Evolutionary conservation across 306 rosid species (phyloP).

Genomic region (Gleditsia sinensis): DNA sequence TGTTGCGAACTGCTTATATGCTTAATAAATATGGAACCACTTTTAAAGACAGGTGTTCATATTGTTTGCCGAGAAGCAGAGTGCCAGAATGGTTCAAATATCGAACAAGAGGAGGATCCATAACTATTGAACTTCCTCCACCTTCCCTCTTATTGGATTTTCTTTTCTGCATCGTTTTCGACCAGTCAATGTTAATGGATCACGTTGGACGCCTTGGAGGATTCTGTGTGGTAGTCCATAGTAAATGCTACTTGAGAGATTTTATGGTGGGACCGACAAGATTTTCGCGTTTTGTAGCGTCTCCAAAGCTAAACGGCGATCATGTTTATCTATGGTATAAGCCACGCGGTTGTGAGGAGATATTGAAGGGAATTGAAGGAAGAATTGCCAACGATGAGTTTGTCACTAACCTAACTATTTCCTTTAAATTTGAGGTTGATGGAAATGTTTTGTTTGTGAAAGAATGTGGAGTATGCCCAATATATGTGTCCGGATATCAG

Average conservation of each 20-base stretch:
- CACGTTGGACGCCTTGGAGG: too few relatives aligned
- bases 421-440: too few relatives aligned
- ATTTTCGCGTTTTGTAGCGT: neutral
- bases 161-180: neutral
- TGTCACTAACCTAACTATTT: too few relatives aligned
- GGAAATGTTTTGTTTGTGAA: too few relatives aligned
- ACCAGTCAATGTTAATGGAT: neutral
- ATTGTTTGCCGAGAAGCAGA: neutral
- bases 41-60: neutral
- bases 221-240: too few relatives aligned
- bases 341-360: too few relatives aligned
- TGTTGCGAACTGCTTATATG: neutral
- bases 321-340: neutral
- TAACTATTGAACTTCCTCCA: neutral
- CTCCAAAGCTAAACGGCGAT: neutral
- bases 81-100: neutral
- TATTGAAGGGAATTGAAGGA: neutral
- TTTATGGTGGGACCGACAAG: neutral
- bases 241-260: neutral
- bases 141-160: neutral
- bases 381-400: neutral
- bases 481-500: neutral
- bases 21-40: too few relatives aligned
- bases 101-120: neutral
- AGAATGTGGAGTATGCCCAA: neutral